A percentile compares a stretch with the other conserved stretches of the same genome.
Conservation (phyloP, 345 rosid species). For the Mercurialis annua region DNA sequence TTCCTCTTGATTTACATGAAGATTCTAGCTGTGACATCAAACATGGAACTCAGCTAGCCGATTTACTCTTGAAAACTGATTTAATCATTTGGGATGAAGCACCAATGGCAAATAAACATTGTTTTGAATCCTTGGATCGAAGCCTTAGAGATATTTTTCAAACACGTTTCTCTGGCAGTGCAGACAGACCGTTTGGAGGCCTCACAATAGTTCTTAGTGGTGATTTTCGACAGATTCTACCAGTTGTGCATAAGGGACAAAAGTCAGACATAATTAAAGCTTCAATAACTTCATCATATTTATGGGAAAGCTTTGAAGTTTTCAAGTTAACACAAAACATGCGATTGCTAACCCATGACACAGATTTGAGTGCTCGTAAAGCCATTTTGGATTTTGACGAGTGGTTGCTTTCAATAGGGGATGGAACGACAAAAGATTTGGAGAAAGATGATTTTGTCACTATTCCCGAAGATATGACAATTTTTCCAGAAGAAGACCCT, state of each 20-base stretch:
- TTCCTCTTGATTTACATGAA: background rate
- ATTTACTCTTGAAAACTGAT: background rate
- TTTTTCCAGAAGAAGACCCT: background rate
- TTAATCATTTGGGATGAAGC: background rate
- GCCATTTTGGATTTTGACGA: too few species aligned
- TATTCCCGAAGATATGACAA: background rate
- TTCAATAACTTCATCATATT: background rate
- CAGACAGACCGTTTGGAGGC: background rate
- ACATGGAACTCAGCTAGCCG: background rate
- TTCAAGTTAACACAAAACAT: background rate
- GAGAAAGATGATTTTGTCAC: background rate
- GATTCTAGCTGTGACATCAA: background rate
- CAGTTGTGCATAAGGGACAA: background rate
- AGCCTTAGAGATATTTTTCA: background rate
- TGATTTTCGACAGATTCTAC: background rate
- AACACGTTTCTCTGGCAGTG: background rate
- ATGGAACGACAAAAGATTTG: background rate
- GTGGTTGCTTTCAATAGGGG: background rate
- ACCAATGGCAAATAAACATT: background rate
- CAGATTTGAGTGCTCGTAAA: too few species aligned
- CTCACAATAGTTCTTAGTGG: slow-evolving; percentile 1
- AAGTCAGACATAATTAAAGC: background rate
- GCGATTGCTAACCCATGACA: background rate
- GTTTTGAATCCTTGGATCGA: background rate
- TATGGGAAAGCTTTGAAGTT: background rate